Conservation (phyloP, 1,284 basidiomycete species). For the Ceratobasidium theobromae region DNA sequence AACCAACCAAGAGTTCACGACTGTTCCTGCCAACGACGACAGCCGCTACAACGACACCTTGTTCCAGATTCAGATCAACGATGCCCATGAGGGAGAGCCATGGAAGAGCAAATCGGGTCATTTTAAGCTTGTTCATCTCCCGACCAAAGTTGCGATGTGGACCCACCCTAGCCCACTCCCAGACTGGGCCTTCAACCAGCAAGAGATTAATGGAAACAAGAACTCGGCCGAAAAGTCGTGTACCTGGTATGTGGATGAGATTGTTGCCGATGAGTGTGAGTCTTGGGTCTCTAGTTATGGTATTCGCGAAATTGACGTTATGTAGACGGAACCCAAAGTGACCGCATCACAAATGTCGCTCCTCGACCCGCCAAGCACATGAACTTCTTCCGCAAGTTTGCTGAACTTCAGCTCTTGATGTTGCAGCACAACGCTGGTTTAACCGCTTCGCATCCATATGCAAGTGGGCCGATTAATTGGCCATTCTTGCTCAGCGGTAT, state of each 20-base stretch:
- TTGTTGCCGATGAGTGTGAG: conserved; percentile 72
- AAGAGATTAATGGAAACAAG: conserved; percentile 99
- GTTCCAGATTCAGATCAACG: conserved; percentile 74
- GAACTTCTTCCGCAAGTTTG: conserved; percentile 94
- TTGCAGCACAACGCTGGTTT: conserved; percentile 96
- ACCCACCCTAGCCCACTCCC: conserved; percentile 84
- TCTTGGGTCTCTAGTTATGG: conserved; percentile 21
- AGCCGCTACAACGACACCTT: conserved; percentile 82
- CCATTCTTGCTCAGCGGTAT: conserved; percentile 95
- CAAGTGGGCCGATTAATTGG: conserved; percentile 94
- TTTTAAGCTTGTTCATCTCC: conserved; percentile 85
- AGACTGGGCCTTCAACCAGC: conserved; percentile 96
- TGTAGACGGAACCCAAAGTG: conserved; percentile 58
- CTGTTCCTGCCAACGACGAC: conserved; percentile 72
- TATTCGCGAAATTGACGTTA: conserved; percentile 24
- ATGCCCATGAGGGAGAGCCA: conserved; percentile 71
- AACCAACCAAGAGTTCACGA: conserved; percentile 98
- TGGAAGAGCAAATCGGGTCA: conserved; percentile 92
- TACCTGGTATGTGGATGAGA: conserved; percentile 86
- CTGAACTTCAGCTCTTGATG: conserved; percentile 93
- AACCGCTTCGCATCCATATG: conserved; percentile 94
- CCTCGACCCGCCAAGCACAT: conserved; percentile 75
- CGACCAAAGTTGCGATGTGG: conserved; percentile 93
- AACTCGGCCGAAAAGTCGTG: conserved; percentile 80
- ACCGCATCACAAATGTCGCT: conserved; percentile 54